Evolutionary conservation across 495 filamentous ascomycete species (phyloP).

Genomic region (Penicillium mononematosum): DNA sequence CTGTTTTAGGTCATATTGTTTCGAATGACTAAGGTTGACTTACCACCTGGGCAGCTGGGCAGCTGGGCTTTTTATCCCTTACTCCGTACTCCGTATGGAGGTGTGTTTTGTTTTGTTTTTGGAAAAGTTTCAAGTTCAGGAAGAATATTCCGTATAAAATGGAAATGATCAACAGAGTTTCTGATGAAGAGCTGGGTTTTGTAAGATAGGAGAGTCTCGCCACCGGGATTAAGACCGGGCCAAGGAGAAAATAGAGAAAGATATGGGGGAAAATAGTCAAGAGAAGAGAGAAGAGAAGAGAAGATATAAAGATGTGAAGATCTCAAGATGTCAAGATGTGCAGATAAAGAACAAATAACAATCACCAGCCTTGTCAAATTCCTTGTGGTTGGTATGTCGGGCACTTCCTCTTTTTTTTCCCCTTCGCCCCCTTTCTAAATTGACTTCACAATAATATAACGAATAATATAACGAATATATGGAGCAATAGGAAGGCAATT

Average conservation of each 20-base stretch:
- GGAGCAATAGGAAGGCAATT: no score
- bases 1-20: slow-evolving; percentile 38
- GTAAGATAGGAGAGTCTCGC: slow-evolving; percentile 19
- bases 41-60: not conserved
- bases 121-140: not conserved
- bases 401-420: not conserved
- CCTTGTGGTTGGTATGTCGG: slow-evolving; percentile 9
- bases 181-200: slow-evolving; percentile 3
- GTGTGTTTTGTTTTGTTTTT: not conserved
- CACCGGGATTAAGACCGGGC: slow-evolving; percentile 5
- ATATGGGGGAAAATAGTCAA: not conserved
- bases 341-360: not conserved
- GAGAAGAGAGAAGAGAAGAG: not conserved
- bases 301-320: not conserved
- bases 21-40: not conserved
- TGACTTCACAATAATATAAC: no score
- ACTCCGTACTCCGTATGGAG: not conserved
- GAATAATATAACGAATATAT: no score
- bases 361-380: slow-evolving; percentile 6
- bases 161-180: not conserved
- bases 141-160: not conserved
- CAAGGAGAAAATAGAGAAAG: slow-evolving; percentile 8
- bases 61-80: slow-evolving; percentile 34
- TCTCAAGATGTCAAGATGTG: not conserved
- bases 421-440: not conserved